Conservation (phyloP, 306 rosid genomes). For the Hippophae tibetana region DNA sequence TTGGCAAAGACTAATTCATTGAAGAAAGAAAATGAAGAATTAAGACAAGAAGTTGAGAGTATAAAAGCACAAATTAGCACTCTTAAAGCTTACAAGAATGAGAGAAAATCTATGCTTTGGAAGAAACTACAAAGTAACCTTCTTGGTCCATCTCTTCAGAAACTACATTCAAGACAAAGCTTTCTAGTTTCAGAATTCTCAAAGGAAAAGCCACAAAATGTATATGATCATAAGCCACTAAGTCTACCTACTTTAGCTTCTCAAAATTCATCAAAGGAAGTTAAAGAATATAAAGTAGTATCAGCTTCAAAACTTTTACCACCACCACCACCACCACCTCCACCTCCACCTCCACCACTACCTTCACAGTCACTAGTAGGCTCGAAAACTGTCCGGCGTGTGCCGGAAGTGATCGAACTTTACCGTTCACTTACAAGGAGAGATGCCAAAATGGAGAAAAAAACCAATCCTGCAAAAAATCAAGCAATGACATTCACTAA, state of each 20-base stretch:
- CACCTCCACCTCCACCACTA: slow-evolving; percentile 79
- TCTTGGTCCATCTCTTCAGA: background rate
- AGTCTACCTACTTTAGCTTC: slow-evolving; percentile 27
- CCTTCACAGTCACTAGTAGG: slow-evolving; percentile 46
- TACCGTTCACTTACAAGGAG: slow-evolving; percentile 74
- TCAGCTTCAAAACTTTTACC: too few relatives aligned
- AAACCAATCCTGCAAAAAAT: slow-evolving; percentile 33
- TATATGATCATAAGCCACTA: slow-evolving; percentile 42
- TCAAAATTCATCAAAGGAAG: slow-evolving; percentile 27
- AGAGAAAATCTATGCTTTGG: slow-evolving; percentile 77
- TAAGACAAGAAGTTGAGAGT: slow-evolving; percentile 52
- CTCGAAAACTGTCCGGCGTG: slow-evolving; percentile 62
- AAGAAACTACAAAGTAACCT: slow-evolving; percentile 58
- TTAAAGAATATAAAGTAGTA: slow-evolving; percentile 23
- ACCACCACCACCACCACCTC: slow-evolving; percentile 85
- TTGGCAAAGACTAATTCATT: slow-evolving; percentile 38
- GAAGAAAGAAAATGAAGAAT: slow-evolving; percentile 69
- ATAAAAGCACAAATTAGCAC: slow-evolving; percentile 52
- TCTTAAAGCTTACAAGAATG: slow-evolving; percentile 59
- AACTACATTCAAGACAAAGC: slow-evolving; percentile 24
- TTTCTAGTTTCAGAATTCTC: slow-evolving; percentile 24
- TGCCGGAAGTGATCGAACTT: slow-evolving; percentile 78
- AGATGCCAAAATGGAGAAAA: slow-evolving; percentile 49
- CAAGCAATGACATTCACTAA: slow-evolving; percentile 58
- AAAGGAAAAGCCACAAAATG: slow-evolving; percentile 32